phyloP scores from a whole-genome alignment of 2,329 filamentous ascomycete genomes.

The Hypoxylon sp. region DNA sequence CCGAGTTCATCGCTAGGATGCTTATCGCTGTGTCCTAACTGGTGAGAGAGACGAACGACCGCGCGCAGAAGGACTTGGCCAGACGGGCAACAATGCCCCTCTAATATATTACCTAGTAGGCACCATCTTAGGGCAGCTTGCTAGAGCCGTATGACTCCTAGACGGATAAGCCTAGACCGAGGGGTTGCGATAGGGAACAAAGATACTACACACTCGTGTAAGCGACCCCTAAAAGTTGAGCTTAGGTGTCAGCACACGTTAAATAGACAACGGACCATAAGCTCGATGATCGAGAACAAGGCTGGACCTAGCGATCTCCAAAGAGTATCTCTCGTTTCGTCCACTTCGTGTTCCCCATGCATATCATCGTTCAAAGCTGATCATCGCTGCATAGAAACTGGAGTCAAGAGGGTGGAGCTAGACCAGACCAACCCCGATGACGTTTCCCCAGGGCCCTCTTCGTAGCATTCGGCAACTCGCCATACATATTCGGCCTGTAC shows the following conservation, averaged over 20 bases:
- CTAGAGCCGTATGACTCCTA: conserved; percentile 5
- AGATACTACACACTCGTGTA: conserved; percentile 6
- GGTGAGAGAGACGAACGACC: conserved; percentile 17
- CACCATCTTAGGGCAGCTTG: conserved; percentile 10
- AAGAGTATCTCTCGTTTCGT: conserved; percentile 14
- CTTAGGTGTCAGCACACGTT: conserved; percentile 7
- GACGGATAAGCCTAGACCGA: conserved; percentile 17
- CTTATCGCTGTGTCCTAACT: conserved; percentile 24
- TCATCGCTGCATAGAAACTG: conserved; percentile 11
- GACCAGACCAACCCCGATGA: conserved; percentile 30
- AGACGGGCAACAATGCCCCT: conserved; percentile 21
- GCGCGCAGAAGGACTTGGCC: conserved; percentile 10
- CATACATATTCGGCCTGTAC: conserved; percentile 28
- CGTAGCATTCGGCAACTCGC: conserved; percentile 31
- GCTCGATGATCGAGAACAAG: conserved; percentile 9
- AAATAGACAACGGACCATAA: conserved; percentile 8
- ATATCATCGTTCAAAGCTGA: conserved; percentile 19
- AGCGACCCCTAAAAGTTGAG: conserved; percentile 13
- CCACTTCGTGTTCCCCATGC: conserved; percentile 13
- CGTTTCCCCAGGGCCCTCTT: conserved; percentile 29
- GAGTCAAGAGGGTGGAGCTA: conserved; percentile 20
- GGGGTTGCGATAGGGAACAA: conserved; percentile 9
- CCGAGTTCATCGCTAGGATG: conserved; percentile 18
- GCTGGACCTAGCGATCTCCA: conserved; percentile 9
- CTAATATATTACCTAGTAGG: conserved; percentile 21